Base-by-base conservation (phyloP, 495 filamentous ascomycete species). In the Aspergillus bridgeri region DNA sequence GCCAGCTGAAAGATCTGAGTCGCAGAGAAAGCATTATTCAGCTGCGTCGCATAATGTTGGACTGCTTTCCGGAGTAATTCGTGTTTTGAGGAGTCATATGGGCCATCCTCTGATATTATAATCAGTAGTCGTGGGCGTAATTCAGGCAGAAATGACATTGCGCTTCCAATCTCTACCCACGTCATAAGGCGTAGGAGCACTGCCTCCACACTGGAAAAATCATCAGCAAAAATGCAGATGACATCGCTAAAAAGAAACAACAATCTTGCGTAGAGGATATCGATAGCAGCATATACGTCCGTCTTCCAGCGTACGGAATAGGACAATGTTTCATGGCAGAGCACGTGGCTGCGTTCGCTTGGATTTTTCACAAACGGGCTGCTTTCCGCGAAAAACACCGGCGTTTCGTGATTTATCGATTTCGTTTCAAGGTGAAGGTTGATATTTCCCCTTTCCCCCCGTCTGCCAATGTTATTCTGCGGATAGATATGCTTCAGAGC, bases 211-310 rank as follows among this genome's bases (percentile, higher is more conserved):
- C 59, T 59, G 21, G 33, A 19, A 56, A 73, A 59, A 48, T 73
- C 59, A 64, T 67, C 61, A 6, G 60, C 58, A 58, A 73, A 73
- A 46, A 73, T 58, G 33, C 56, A 73, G 29, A 73, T 53, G 9
- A 70, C 43, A 44, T 73, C 57, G 51, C 54, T 62, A 48, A 73
- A 73, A 17, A 55, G 48, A 52, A 57, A 65, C 19, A 72, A 47
- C n/a, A 71, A 57, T 18, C 59, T 59, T 17, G 63, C 50, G 42
- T 69, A 65, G 38, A 71, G 24, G 42, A 64, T 60, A 48, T 65
- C 42, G 20, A 54, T 51, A 23, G 67, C 43, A 54, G 47, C 20
- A 19, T 53, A 15, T 19, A 19, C 15, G 48, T 53, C 47, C 33
- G 52, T 13, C 33, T 29, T 50, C 54, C 47, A 60, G 6, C 29